Evolutionary conservation across 1,284 basidiomycete species (phyloP), one percentile per base, ranked within the genome.

Genomic region (Apiotrichum mycotoxinovorans): DNA sequence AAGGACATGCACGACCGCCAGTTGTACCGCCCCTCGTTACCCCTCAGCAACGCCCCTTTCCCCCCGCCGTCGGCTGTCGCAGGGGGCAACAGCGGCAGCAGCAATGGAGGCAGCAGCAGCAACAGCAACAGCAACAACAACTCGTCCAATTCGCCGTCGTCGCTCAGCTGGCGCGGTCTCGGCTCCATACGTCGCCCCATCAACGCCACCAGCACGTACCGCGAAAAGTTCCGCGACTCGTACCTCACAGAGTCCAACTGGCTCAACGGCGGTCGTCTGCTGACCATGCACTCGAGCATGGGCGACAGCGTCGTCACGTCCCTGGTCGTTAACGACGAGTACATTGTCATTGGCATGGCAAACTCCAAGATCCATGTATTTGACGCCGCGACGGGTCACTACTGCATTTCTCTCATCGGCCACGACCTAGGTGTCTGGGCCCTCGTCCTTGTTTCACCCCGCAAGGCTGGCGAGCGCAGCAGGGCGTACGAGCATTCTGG

Each of bases 381-480:
- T 76, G 87, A 86, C 65, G 86, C 88, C 1, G 80, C 79, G 40
- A 89, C 88, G 0, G 95, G 94, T 0, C 83, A 87, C 7, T 84
- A 89, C 50, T 82, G 83, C 30, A 83, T 87, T 45, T 91, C 89
- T 0, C 82, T 98, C 3, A 80, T 85, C 1, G 95, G 93, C 0
- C 94, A 97, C 75, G 86, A 88, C 20, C 80, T 83, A 11, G 95
- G 95, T 12, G 93, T 98, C 0, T 98, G 95, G 95, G 88, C 89
- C 17, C 83, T 98, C 12, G 85, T 87, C 50, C 81, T 98, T 37
- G 85, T 83, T 20, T 70, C 71, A 14, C 68, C 73, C 25, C 51
- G 48, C 25, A 37, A 35, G 46, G 33, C 15, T 43, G 51, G 87
- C 52, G 37, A 30, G 23, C 25, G 44, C 54, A 18, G 45, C 23